These are phyloP conservation scores for Ocimum tenuiflorum DNA, from an alignment of 257 asterid species.

Conservation along the genomic window DNA sequence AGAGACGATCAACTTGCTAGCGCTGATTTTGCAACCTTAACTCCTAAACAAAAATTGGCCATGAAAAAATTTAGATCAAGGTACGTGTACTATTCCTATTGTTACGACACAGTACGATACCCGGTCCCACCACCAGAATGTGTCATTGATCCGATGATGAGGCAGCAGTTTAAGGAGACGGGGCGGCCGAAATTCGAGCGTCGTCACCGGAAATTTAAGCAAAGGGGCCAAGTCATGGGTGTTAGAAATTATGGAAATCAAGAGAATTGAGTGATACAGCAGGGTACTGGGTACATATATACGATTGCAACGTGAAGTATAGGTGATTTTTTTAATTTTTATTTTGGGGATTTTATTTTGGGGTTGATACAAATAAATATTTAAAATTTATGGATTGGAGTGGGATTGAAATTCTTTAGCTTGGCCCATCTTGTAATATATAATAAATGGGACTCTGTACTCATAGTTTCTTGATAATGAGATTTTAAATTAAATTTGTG, in stretches of 20 bases:
- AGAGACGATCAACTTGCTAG: conserved; percentile 27
- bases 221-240: conserved; percentile 29
- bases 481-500: neutral
- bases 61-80: conserved; percentile 58
- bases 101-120: conserved; percentile 61
- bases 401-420: conserved; percentile 13
- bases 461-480: neutral
- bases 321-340: conserved; percentile 8
- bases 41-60: conserved; percentile 40
- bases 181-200: conserved; percentile 58
- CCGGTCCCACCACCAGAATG: conserved; percentile 61
- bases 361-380: conserved; percentile 15
- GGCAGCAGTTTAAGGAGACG: conserved; percentile 44
- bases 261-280: conserved; percentile 35
- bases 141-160: conserved; percentile 44
- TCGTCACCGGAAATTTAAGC: conserved; percentile 36
- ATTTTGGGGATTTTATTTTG: neutral
- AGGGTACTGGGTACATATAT: neutral
- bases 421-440: conserved; percentile 12
- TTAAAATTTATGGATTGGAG: neutral
- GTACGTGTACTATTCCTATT: conserved; percentile 74
- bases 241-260: conserved; percentile 32
- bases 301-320: conserved; percentile 11
- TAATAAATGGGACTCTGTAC: conserved; percentile 1
- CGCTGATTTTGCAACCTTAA: conserved; percentile 36